A percentile compares a stretch with the other conserved stretches of the same genome.
Evolutionary conservation across 139 green algal genomes (phyloP).

Genomic region (Astrephomene gubernaculifera): DNA sequence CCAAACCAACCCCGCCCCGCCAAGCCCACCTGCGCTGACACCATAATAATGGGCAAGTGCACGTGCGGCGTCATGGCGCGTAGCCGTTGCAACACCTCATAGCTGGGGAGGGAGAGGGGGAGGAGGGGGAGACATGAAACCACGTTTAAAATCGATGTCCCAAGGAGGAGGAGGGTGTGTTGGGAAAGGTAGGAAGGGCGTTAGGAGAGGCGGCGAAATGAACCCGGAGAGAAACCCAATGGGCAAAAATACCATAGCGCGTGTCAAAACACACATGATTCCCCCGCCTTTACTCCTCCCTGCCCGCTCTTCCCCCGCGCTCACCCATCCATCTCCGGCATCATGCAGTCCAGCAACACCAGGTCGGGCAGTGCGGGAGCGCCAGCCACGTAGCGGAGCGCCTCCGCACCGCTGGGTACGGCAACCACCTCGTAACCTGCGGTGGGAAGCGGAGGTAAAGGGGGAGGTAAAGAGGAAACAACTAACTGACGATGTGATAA

Average conservation of each 20-base stretch:
- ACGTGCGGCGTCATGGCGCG: constrained; percentile 33
- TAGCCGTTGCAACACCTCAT: constrained; percentile 56
- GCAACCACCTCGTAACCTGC: constrained; percentile 50
- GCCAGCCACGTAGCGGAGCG: constrained; percentile 45
- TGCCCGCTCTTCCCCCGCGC: neutral
- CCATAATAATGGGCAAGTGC: constrained; percentile 64
- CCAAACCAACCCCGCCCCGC: neutral
- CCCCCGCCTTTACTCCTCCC: neutral
- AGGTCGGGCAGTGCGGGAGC: constrained; percentile 62
- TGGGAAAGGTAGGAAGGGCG: neutral
- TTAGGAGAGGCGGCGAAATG: no score
- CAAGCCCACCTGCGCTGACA: constrained; percentile 50
- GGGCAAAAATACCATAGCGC: no score
- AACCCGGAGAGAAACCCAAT: no score
- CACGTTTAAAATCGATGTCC: no score
- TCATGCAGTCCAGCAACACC: constrained; percentile 68
- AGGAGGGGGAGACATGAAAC: no score
- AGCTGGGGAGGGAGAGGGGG: constrained; percentile 18
- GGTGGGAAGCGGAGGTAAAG: neutral
- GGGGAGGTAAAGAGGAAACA: neutral
- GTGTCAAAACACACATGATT: no score
- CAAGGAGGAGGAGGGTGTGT: neutral
- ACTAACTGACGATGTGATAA: no score
- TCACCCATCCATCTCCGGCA: constrained; percentile 56
- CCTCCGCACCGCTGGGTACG: constrained; percentile 37